Conservation (phyloP, 306 rosid species). For the Sechiopsis laciniata region DNA sequence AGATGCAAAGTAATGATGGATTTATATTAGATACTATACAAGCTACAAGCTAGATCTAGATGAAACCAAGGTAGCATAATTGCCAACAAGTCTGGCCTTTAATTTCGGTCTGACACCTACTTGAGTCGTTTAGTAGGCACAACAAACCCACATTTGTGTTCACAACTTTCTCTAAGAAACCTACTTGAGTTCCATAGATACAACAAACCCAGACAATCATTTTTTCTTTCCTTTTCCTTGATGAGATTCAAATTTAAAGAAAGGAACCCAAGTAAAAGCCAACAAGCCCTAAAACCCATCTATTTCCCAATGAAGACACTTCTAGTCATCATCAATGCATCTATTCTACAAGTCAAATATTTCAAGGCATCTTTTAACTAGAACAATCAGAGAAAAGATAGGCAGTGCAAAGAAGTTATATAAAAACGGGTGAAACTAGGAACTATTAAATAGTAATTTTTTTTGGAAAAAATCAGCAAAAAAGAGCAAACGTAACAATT, state of each 20-base stretch:
- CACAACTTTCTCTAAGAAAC: background rate
- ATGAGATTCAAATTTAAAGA: background rate
- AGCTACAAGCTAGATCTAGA: slow-evolving; percentile 3
- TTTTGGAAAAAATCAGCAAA: too few relatives aligned
- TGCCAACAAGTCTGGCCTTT: background rate
- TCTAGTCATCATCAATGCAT: background rate
- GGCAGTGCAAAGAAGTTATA: too few relatives aligned
- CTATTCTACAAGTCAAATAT: too few relatives aligned
- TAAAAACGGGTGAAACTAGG: too few relatives aligned
- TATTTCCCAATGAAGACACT: slow-evolving; percentile 4
- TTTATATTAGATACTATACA: background rate
- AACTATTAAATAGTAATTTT: too few relatives aligned
- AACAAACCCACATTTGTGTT: background rate
- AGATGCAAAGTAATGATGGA: background rate
- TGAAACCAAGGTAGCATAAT: background rate
- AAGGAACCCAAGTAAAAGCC: background rate
- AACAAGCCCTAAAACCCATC: background rate
- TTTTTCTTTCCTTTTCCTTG: background rate
- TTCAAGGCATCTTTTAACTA: too few relatives aligned
- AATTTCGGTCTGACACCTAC: background rate
- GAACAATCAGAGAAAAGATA: too few relatives aligned
- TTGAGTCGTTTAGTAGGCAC: background rate
- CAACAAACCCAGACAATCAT: background rate
- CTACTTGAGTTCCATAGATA: background rate
- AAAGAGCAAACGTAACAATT: too few relatives aligned